Evolutionary conservation across 2,329 filamentous ascomycete species (phyloP).

Genomic region (Microascus cirrosus): DNA sequence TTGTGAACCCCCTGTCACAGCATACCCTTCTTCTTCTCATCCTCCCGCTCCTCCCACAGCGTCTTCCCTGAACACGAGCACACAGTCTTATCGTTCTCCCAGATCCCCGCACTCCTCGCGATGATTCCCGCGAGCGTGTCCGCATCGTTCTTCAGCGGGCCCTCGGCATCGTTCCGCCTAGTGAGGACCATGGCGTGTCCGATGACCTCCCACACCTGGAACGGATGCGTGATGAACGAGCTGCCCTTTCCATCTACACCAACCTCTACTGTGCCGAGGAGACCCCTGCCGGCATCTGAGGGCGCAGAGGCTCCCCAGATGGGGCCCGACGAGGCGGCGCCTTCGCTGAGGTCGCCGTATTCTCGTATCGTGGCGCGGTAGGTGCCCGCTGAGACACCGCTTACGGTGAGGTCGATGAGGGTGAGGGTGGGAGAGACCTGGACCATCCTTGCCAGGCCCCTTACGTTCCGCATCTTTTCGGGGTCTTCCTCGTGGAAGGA

Average conservation of each 20-base stretch:
- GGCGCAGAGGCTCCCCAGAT: constrained; percentile 56
- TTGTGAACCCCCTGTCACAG: constrained; percentile 36
- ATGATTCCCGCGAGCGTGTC: constrained; percentile 89
- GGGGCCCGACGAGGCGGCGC: constrained; percentile 70
- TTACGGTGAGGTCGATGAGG: constrained; percentile 77
- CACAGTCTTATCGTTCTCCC: constrained; percentile 98
- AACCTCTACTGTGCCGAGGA: constrained; percentile 67
- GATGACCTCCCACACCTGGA: constrained; percentile 94
- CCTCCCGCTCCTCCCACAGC: constrained; percentile 90
- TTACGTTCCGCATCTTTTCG: constrained; percentile 48
- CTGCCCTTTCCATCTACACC: constrained; percentile 64
- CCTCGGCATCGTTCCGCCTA: constrained; percentile 40
- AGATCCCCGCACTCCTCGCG: constrained; percentile 90
- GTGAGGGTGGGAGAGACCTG: constrained; percentile 72
- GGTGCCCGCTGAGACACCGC: constrained; percentile 66
- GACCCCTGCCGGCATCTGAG: constrained; percentile 26
- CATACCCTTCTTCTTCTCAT: constrained; percentile 86
- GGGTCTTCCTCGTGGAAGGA: constrained; percentile 52
- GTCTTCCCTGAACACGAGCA: constrained; percentile 98
- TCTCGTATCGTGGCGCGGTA: constrained; percentile 81
- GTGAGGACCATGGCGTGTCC: constrained; percentile 85
- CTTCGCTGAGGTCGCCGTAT: constrained; percentile 75
- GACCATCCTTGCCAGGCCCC: constrained; percentile 86
- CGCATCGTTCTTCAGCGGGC: constrained; percentile 58
- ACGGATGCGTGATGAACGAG: constrained; percentile 68